These are phyloP conservation scores for Lodderomyces parapsilosis DNA, from an alignment of 1,139 yeast genomes.

Conservation along the genomic window DNA sequence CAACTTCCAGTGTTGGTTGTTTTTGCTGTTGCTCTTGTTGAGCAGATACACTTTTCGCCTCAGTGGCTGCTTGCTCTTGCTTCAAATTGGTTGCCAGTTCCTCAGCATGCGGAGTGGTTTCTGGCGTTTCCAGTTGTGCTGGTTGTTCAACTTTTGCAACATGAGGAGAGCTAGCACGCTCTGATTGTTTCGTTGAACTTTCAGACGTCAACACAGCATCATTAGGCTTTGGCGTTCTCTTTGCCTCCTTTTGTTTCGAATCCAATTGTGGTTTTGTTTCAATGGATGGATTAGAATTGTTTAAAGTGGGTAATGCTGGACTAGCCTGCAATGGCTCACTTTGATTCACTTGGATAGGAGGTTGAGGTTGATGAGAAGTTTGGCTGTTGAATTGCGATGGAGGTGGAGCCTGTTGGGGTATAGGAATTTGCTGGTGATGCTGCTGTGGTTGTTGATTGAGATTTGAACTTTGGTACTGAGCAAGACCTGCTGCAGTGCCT, in stretches of 20 bases:
- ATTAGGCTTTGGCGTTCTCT: background rate
- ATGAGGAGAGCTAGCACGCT: background rate
- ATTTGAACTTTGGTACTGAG: conserved; percentile 5
- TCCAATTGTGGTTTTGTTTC: background rate
- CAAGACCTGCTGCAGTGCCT: conserved; percentile 3
- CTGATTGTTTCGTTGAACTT: background rate
- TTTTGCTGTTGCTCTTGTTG: background rate
- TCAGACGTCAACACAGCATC: too few relatives aligned
- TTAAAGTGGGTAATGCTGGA: conserved; percentile 2
- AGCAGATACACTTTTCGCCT: background rate
- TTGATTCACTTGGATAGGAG: background rate
- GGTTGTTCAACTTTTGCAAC: background rate
- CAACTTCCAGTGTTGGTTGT: background rate
- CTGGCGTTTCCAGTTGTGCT: conserved; percentile 7
- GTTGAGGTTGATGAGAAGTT: conserved; percentile 8
- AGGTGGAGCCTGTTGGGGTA: conserved; percentile 11
- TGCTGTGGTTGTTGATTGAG: conserved; percentile 1
- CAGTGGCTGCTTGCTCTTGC: conserved; percentile 1
- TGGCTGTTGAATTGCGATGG: conserved; percentile 6
- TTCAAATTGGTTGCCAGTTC: conserved; percentile 9
- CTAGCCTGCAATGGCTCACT: background rate
- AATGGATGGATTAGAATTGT: background rate
- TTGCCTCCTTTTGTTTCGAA: background rate
- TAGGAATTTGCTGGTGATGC: conserved; percentile 8
- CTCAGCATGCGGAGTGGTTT: conserved; percentile 6